Base-by-base conservation (phyloP, 176 grass and related monocot genomes). In the Melocanna baccifera region DNA sequence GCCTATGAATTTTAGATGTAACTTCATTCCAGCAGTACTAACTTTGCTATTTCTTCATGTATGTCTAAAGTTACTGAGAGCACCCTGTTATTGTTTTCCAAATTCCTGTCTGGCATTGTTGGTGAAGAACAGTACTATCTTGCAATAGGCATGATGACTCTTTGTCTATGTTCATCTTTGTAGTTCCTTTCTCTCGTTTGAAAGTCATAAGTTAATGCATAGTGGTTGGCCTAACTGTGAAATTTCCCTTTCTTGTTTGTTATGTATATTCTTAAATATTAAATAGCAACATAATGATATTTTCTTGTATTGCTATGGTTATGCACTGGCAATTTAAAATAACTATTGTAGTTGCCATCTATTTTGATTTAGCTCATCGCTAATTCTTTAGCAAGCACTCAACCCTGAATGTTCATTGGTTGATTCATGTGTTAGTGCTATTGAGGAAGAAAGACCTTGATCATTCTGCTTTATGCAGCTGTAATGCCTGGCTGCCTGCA, bases 81-180 rank as follows among this genome's bases (percentile, higher is more conserved):
- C 73, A 28, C 11, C 36, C 14, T 22, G 4, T 10, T 77, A 68
- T 61, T 78, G 25, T 69, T 78, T 82, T 19, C 29, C 62, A 78
- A 32, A 22, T 81, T 75, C 47, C 4, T 75, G 7, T 74, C 9
- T 67, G 48, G 70, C 59, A 67, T 37, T 29, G 12, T 80, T 80
- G 19, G 7, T 68, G 67, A 67, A 84, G 13, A 78, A 40, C 14
- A 26, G 11, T 73, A 29, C 29, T 77, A 55, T 77, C 71, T 52
- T n/a, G 64, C 23, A 58, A 32, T 57, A 42, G 12, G n/a, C 30
- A 87, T 72, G 71, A 9, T 75, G 61, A 69, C 8, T 67, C 11
- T 77, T n/a, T 86, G 71, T 72, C 13, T 78, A 47, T 65, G 37
- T 78, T 50, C 40, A 66, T 73, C 9, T 73, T 16, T 71, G n/a